phyloP scores from a whole-genome alignment of 2,329 filamentous ascomycete species.

The Colletotrichum sp. region DNA sequence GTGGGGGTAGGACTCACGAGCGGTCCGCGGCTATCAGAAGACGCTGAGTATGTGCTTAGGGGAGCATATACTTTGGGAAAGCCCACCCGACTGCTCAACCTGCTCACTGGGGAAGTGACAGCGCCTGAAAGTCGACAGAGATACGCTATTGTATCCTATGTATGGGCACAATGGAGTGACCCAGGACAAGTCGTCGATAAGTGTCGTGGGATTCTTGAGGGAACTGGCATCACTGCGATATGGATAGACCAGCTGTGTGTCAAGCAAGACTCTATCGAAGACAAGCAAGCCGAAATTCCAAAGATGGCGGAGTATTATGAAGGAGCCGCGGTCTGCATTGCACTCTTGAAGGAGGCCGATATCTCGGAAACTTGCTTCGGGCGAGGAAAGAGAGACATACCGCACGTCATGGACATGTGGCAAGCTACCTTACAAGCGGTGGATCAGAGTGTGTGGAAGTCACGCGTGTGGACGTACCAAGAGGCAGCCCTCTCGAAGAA shows the following conservation, averaged over 20 bases:
- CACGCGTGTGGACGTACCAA: not conserved
- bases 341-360: not conserved
- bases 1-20: fast-evolving
- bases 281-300: not conserved
- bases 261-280: not conserved
- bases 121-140: not conserved
- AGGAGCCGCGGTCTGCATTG: fast-evolving
- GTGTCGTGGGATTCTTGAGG: not conserved
- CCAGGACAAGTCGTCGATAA: not conserved
- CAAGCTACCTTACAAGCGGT: not conserved
- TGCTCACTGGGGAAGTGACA: not conserved
- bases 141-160: not conserved
- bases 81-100: not conserved
- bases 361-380: not conserved
- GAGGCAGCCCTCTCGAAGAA: not conserved
- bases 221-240: not conserved
- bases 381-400: not conserved
- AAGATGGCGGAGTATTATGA: not conserved
- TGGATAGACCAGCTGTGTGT: not conserved
- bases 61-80: not conserved
- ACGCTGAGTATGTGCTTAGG: not conserved
- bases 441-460: not conserved
- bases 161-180: not conserved
- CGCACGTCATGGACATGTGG: not conserved
- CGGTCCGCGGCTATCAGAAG: not conserved